phyloP scores from a whole-genome alignment of 2,329 filamentous ascomycete species.

The Hymenoscyphus scutula region DNA sequence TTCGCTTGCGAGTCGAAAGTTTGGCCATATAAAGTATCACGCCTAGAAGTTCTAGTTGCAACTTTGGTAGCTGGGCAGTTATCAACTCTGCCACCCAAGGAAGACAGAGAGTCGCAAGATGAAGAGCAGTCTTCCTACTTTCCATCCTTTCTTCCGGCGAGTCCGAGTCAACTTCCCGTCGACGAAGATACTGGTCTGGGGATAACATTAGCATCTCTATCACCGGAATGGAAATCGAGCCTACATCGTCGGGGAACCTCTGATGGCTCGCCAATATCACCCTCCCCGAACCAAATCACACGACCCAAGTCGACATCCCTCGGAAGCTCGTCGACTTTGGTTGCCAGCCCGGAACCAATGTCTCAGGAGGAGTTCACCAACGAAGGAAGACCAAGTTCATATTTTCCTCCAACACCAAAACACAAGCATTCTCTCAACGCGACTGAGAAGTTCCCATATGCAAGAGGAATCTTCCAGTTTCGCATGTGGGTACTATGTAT shows the following conservation, averaged over 20 bases:
- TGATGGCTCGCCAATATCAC: slow-evolving; percentile 3
- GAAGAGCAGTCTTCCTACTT: slow-evolving; percentile 12
- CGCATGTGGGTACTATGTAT: slow-evolving; percentile 13
- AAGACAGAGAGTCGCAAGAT: background rate
- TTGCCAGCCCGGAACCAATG: slow-evolving; percentile 7
- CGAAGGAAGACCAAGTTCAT: background rate
- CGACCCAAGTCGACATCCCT: slow-evolving; percentile 6
- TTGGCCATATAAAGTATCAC: slow-evolving; percentile 13
- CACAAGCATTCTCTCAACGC: slow-evolving; percentile 9
- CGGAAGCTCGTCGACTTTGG: background rate
- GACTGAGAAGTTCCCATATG: slow-evolving; percentile 12
- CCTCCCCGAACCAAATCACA: background rate
- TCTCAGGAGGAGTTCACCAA: background rate
- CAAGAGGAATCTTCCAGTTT: slow-evolving; percentile 13
- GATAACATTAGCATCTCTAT: slow-evolving; percentile 4
- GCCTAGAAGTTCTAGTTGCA: slow-evolving; percentile 13
- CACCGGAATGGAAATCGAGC: slow-evolving; percentile 11
- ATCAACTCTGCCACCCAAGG: slow-evolving; percentile 7
- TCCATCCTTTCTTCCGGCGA: slow-evolving; percentile 9
- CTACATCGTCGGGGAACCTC: slow-evolving; percentile 5
- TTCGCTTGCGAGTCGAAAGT: slow-evolving; percentile 11
- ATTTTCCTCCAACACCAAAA: background rate
- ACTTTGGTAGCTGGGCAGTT: slow-evolving; percentile 13
- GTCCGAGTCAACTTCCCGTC: background rate
- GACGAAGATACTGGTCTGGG: slow-evolving; percentile 6